A percentile compares a stretch with the other conserved stretches of the same genome.
These are phyloP conservation scores for Gossypium turneri DNA, from an alignment of 345 rosid species.

Conservation along the genomic window DNA sequence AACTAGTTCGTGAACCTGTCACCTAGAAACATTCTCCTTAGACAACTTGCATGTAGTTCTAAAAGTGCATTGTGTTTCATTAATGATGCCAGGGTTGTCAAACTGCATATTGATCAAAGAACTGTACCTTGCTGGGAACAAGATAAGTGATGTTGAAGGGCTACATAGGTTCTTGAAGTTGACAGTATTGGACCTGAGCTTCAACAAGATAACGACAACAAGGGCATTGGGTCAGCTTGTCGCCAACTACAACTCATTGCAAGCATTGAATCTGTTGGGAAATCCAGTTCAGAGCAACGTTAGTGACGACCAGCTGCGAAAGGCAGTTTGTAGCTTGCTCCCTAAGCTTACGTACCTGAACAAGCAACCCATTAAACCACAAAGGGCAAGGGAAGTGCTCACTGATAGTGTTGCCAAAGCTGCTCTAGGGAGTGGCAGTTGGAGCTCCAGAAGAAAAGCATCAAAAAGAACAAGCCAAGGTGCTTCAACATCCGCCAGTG, in stretches of 20 bases:
- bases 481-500: constrained; percentile 25
- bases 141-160: constrained; percentile 81
- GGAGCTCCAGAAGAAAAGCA: constrained; percentile 37
- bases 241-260: constrained; percentile 74
- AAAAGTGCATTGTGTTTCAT: constrained; percentile 3
- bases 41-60: not conserved
- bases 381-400: constrained; percentile 62
- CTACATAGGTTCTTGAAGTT: constrained; percentile 86
- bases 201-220: constrained; percentile 87
- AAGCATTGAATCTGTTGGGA: constrained; percentile 76
- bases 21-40: not conserved
- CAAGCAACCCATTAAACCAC: constrained; percentile 77
- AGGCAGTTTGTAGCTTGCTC: constrained; percentile 67
- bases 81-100: constrained; percentile 56
- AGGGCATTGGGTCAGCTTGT: constrained; percentile 89
- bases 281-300: constrained; percentile 77
- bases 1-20: constrained; percentile 11
- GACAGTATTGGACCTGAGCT: constrained; percentile 79
- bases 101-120: constrained; percentile 82
- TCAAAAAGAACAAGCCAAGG: constrained; percentile 33
- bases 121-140: constrained; percentile 85
- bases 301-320: constrained; percentile 73
- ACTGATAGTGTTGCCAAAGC: constrained; percentile 79
- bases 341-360: constrained; percentile 76
- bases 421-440: constrained; percentile 48